Percentiles rank a stretch among this genome's conserved stretches.
These are phyloP conservation scores for Physaria fendleri DNA, from an alignment of 345 rosid genomes.

Conservation along the genomic window DNA sequence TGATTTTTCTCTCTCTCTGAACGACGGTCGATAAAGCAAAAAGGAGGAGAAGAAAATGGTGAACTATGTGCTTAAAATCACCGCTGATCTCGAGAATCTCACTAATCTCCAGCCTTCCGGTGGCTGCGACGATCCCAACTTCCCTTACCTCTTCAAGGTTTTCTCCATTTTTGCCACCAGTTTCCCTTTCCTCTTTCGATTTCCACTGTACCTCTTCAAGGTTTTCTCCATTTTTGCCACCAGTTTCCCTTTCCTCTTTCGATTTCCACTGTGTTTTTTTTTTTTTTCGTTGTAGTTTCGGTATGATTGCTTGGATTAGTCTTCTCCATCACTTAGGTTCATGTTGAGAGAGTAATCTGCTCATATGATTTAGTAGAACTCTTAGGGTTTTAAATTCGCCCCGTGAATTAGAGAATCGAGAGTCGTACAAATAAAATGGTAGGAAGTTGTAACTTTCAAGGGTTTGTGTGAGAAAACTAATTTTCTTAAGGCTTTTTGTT, in stretches of 20 bases:
- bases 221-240: slow-evolving; percentile 23
- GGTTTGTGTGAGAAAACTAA: background rate
- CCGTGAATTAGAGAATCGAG: background rate
- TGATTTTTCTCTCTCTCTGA: background rate
- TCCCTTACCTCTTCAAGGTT: slow-evolving; percentile 85
- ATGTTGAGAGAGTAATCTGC: background rate
- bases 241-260: background rate
- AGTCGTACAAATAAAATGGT: background rate
- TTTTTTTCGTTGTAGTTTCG: background rate
- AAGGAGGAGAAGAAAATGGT: slow-evolving; percentile 45
- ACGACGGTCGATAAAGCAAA: background rate
- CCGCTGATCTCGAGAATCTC: slow-evolving; percentile 75
- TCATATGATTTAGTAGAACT: background rate
- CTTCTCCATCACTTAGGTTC: background rate
- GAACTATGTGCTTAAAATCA: slow-evolving; percentile 67
- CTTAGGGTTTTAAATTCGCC: background rate
- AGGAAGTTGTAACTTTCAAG: background rate
- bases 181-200: slow-evolving; percentile 1
- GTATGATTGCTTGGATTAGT: background rate
- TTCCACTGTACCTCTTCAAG: slow-evolving; percentile 57
- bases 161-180: background rate
- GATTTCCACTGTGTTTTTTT: background rate
- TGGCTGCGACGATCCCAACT: slow-evolving; percentile 73
- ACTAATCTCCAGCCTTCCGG: slow-evolving; percentile 70
- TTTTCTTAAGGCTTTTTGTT: background rate